Evolutionary conservation across 1,284 basidiomycete species (phyloP).

Genomic region (Xanthoconium separans): DNA sequence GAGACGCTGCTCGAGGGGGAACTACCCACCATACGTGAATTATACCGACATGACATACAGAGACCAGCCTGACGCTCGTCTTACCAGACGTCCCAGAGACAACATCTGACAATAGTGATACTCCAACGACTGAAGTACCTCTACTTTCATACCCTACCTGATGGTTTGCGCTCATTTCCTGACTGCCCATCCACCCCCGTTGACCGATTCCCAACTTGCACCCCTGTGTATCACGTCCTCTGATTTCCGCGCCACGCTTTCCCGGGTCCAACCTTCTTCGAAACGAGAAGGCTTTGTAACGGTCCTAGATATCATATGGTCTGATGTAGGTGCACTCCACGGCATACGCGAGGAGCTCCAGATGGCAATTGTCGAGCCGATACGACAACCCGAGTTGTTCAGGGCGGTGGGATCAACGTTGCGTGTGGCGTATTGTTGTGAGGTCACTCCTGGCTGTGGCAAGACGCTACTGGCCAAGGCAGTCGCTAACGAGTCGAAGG

Average conservation of each 20-base stretch:
- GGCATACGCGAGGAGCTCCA: slow-evolving; percentile 87
- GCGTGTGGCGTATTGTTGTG: slow-evolving; percentile 94
- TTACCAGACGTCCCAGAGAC: slow-evolving; percentile 42
- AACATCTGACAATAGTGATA: slow-evolving; percentile 20
- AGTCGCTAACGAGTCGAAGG: slow-evolving; percentile 91
- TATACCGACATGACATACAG: too few relatives aligned
- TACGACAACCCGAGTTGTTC: slow-evolving; percentile 88
- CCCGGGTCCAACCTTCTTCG: slow-evolving; percentile 90
- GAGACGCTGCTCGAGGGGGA: too few relatives aligned
- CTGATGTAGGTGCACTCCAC: slow-evolving; percentile 91
- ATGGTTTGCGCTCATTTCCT: slow-evolving; percentile 78
- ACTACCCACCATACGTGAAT: too few relatives aligned
- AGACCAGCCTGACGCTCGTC: slow-evolving; percentile 50
- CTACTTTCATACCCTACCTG: slow-evolving; percentile 12
- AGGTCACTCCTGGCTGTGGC: slow-evolving; percentile 97
- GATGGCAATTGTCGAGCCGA: slow-evolving; percentile 97
- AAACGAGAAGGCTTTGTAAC: slow-evolving; percentile 98
- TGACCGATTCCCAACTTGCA: slow-evolving; percentile 76
- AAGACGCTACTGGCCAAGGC: slow-evolving; percentile 97
- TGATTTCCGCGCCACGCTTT: slow-evolving; percentile 82
- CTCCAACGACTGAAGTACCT: slow-evolving; percentile 16
- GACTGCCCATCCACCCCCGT: slow-evolving; percentile 76
- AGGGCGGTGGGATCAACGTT: slow-evolving; percentile 82
- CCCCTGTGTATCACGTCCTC: slow-evolving; percentile 77
- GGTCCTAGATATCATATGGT: slow-evolving; percentile 93